Conservation (phyloP, 2,329 filamentous ascomycete genomes). For the Botrytis byssoidea region DNA sequence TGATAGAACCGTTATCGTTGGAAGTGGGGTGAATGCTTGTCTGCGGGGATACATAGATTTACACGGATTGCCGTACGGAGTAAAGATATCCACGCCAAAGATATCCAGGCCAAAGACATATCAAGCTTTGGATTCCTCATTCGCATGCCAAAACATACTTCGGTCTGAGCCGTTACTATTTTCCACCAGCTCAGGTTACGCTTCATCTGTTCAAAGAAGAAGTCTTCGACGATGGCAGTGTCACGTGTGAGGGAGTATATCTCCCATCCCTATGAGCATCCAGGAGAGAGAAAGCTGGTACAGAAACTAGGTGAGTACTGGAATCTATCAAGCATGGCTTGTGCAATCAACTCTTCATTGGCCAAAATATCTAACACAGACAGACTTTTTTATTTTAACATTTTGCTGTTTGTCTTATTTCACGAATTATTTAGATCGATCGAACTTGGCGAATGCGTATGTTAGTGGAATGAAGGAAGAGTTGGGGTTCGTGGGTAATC, state of each 20-base stretch:
- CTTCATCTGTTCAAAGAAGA: not conserved
- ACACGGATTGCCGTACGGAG: not conserved
- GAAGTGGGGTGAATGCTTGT: constrained; percentile 9
- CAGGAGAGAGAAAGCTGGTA: constrained; percentile 23
- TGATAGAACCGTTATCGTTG: constrained; percentile 7
- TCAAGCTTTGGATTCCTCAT: not conserved
- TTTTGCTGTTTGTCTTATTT: constrained; percentile 32
- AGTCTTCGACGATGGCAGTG: not conserved
- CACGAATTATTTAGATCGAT: constrained; percentile 36
- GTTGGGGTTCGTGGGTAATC: constrained; percentile 46
- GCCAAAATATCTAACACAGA: not conserved
- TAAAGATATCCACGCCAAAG: constrained; percentile 3
- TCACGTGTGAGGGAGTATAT: constrained; percentile 18
- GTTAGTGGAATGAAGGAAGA: constrained; percentile 50
- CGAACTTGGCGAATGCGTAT: constrained; percentile 42
- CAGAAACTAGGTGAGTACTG: constrained; percentile 19
- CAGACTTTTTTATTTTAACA: constrained; percentile 23
- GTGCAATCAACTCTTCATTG: too few species aligned
- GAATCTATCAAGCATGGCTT: not conserved
- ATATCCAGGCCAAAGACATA: constrained; percentile 3
- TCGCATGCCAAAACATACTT: not conserved
- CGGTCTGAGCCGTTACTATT: not conserved
- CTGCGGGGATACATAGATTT: not conserved
- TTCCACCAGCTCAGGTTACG: not conserved
- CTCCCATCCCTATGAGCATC: constrained; percentile 15